A percentile compares a stretch with the other conserved stretches of the same genome.
Conservation (phyloP, 495 filamentous ascomycete species). For the Trichoderma reesei region DNA sequence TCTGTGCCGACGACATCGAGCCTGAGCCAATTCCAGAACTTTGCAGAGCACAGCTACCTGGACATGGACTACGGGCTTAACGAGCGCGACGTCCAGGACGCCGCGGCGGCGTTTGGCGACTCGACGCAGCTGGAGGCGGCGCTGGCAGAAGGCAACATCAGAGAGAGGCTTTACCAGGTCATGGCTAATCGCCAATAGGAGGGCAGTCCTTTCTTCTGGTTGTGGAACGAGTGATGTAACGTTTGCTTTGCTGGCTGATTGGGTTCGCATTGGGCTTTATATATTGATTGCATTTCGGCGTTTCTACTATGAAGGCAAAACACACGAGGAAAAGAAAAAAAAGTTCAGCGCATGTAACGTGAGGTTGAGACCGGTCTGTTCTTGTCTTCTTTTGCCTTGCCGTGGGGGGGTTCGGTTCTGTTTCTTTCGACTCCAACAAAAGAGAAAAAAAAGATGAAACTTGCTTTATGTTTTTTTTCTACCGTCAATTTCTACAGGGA, state of each 20-base stretch:
- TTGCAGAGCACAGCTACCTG: background rate
- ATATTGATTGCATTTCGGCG: no score
- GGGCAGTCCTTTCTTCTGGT: background rate
- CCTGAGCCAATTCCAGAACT: background rate
- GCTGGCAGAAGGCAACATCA: background rate
- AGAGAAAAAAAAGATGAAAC: no score
- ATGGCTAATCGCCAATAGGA: slow-evolving; percentile 1
- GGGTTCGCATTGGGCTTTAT: background rate
- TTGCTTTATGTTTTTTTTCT: no score
- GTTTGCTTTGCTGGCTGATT: background rate
- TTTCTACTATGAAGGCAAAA: no score
- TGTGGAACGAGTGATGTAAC: no score
- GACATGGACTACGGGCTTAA: slow-evolving; percentile 3
- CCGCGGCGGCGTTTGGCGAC: background rate
- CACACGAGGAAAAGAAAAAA: no score
- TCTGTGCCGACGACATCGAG: background rate
- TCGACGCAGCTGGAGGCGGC: background rate
- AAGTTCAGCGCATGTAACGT: no score
- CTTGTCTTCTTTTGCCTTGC: no score
- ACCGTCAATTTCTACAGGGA: no score
- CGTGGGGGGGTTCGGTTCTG: no score
- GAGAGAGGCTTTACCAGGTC: slow-evolving; percentile 6
- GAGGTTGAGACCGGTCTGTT: no score
- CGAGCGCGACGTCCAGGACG: background rate
- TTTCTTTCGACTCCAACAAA: no score